Percentiles rank a stretch among this genome's conserved stretches.
Conservation (phyloP, 1,139 yeast species). For the Hansenula sp. region DNA sequence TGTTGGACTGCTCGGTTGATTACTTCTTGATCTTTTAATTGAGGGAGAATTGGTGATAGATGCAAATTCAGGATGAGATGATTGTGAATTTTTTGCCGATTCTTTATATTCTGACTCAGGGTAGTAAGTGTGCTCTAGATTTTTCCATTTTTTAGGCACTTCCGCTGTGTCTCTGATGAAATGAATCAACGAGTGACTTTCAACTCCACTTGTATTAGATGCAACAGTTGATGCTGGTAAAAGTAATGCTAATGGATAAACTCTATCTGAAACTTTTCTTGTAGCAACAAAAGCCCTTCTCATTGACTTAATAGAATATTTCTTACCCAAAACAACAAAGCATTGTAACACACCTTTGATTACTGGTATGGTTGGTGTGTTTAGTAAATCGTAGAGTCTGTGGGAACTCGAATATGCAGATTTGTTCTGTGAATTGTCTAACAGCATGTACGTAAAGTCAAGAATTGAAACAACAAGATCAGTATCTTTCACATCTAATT, state of each 20-base stretch:
- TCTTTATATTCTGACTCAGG: slow-evolving; percentile 7
- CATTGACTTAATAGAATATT: slow-evolving; percentile 44
- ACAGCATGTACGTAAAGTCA: slow-evolving; percentile 56
- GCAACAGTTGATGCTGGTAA: slow-evolving; percentile 46
- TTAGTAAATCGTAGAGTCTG: slow-evolving; percentile 55
- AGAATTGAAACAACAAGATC: slow-evolving; percentile 47
- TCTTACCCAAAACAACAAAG: slow-evolving; percentile 57
- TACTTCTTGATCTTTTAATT: slow-evolving; percentile 8
- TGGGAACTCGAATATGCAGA: slow-evolving; percentile 66
- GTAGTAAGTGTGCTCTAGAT: slow-evolving; percentile 53
- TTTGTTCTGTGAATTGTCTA: slow-evolving; percentile 70
- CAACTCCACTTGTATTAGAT: slow-evolving; percentile 28
- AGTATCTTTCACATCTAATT: slow-evolving; percentile 44
- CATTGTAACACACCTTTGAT: slow-evolving; percentile 62
- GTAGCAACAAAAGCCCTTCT: slow-evolving; percentile 42
- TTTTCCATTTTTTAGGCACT: slow-evolving; percentile 57
- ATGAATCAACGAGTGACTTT: slow-evolving; percentile 54
- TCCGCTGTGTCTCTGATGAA: slow-evolving; percentile 43
- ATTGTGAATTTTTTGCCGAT: not conserved
- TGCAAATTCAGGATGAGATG: not conserved
- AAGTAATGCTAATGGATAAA: slow-evolving; percentile 39
- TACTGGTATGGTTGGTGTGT: slow-evolving; percentile 56
- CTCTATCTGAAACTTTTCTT: slow-evolving; percentile 38
- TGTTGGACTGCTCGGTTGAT: slow-evolving; percentile 13
- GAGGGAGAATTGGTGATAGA: slow-evolving; percentile 13